These are phyloP conservation scores for Geotrichum bryndzae DNA, from an alignment of 1,139 yeast species.

Conservation along the genomic window DNA sequence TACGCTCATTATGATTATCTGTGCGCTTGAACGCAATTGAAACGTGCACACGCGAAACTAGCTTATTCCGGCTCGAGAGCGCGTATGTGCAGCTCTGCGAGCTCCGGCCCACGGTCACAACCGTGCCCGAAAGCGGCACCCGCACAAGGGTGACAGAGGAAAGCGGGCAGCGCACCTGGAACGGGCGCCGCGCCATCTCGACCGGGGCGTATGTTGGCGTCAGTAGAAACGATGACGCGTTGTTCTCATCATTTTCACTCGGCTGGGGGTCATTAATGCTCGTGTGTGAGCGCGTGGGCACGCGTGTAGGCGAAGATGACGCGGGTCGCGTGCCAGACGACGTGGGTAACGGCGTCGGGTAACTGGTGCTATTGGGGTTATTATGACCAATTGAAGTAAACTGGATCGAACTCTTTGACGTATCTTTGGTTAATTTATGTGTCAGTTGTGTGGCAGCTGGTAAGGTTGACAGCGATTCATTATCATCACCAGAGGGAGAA, in stretches of 20 bases:
- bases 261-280: background rate
- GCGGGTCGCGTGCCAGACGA: background rate
- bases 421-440: background rate
- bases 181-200: conserved; percentile 19
- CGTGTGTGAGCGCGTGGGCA: background rate
- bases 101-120: conserved; percentile 53
- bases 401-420: background rate
- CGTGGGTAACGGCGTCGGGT: background rate
- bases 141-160: conserved; percentile 29
- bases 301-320: background rate
- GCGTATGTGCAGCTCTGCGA: conserved; percentile 56
- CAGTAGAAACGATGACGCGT: background rate
- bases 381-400: background rate
- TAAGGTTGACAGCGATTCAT: background rate
- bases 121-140: conserved; percentile 34
- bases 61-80: conserved; percentile 49
- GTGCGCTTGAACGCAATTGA: conserved; percentile 25
- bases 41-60: conserved; percentile 66
- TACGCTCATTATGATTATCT: conserved; percentile 15
- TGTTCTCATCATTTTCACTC: background rate
- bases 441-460: background rate
- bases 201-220: background rate
- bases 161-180: conserved; percentile 28
- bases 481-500: background rate
- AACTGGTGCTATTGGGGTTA: background rate